Evolutionary conservation across 176 grass and related monocot genomes (phyloP), one percentile per base, ranked within the genome.

Genomic region (Thalia dealbata): DNA sequence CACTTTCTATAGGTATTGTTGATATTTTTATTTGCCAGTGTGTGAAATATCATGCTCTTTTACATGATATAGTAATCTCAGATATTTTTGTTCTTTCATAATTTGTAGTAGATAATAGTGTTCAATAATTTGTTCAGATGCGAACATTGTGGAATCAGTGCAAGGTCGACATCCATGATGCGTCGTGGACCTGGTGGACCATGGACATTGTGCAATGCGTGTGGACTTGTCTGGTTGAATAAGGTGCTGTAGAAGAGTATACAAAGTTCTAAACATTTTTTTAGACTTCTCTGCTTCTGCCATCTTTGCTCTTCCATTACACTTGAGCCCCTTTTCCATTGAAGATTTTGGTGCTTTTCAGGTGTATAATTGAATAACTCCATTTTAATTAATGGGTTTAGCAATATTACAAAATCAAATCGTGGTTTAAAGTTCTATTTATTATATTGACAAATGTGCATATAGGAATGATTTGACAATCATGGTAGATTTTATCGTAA

Each of bases 121-220:
- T 80, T 71, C 1, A 48, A 46, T 14, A 30, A 28, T 50, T 50
- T 73, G 62, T 76, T 83, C 55, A 96, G 92, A 80, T 96, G 92
- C 50, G 86, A 88, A 84, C 92, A 96, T 60, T 96, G 92, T 82
- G 86, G 89, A 52, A 92, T 79, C 73, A 87, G 64, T 82, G 79
- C 89, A 69, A 80, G 79, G 19, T 68, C 78, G 54, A 96, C 92
- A 55, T 89, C 92, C 66, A 96, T 96, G 92, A 96, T 96, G 92
- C 89, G 92, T 6, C 89, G 86, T 64, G 92, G 92, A 77, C 92
- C 92, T 82, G 82, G 90, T 44, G 92, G 92, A 26, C 92, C 92
- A 67, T 89, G 92, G 78, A 96, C 92, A 21, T 82, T 96, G 69
- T 96, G 92, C 75, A 96, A 96, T 85, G 92, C 92, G 32, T 96